Evolutionary conservation across 495 filamentous ascomycete genomes (phyloP), one percentile per base, ranked within the genome.

Genomic region (Penicillium canariense): DNA sequence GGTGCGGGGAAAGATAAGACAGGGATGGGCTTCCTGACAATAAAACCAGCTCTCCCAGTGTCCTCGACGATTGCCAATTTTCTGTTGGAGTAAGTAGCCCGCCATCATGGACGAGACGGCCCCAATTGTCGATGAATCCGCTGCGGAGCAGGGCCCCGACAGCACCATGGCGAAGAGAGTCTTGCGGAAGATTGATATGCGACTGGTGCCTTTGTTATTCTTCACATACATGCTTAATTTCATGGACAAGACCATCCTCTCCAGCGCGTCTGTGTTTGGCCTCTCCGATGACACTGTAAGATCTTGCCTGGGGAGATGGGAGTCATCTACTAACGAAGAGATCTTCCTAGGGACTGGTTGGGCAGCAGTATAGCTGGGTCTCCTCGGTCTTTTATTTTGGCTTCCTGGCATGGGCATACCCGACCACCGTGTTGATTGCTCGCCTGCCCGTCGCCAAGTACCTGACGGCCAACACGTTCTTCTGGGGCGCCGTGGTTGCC

Each of bases 351-450:
- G 62, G 59, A 6, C 67, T 86, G 4, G 66, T 71, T 22, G 82
- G 82, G 23, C 68, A 75, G 4, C 75, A 85, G 49, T 85, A 85
- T 50, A 81, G 71, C 56, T 86, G 80, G 80, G 72, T 84, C 0
- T 77, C 73, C 2, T 77, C 73, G n/a, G 66, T 83, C 20, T 86
- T 85, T 70, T 84, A 86, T 59, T 80, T 86, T 56, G 84, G 85
- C 4, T 87, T 61, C 30, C 25, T 66, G 25, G 60, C 25, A 25
- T 63, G 60, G 63, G 58, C 52, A 48, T 77, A 74, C 52, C 78
- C 77, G 1, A 72, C 71, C 3, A 70, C 73, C 22, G 68, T 78
- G 27, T 69, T 86, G 1, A 75, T 86, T 46, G 77, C 84, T 34
- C 68, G 74, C 8, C 65, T 86, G 10, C 84, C 82, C 0, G 69